A percentile compares a stretch with the other conserved stretches of the same genome.
Conservation (phyloP, 352 stramenopile genomes). For the Pythium oligandrum region DNA sequence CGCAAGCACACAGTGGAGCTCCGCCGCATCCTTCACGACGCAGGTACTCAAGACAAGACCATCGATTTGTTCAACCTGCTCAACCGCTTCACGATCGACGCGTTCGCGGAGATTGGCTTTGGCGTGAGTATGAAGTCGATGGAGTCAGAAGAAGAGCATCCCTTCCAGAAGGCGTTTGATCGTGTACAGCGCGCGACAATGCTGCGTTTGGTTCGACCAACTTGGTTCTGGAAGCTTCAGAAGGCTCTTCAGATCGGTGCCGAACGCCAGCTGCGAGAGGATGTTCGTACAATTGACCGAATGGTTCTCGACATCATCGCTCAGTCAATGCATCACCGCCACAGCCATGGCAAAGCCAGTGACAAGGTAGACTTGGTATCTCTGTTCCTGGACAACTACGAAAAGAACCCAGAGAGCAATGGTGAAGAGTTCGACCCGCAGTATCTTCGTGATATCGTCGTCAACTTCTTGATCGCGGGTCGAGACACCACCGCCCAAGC, state of each 20-base stretch:
- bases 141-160: slow-evolving; percentile 25
- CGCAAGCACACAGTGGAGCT: slow-evolving; percentile 24
- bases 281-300: slow-evolving; percentile 32
- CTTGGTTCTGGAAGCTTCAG: slow-evolving; percentile 42
- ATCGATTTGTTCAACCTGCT: slow-evolving; percentile 43
- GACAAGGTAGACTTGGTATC: slow-evolving; percentile 7
- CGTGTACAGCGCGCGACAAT: slow-evolving; percentile 23
- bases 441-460: slow-evolving; percentile 61
- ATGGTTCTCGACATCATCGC: slow-evolving; percentile 35
- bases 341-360: not conserved
- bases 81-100: slow-evolving; percentile 60
- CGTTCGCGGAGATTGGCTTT: slow-evolving; percentile 69
- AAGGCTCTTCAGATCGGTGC: slow-evolving; percentile 25
- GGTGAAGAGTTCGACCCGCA: slow-evolving; percentile 19
- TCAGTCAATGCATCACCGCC: slow-evolving; percentile 18
- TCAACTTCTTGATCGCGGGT: slow-evolving; percentile 81
- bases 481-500: slow-evolving; percentile 71
- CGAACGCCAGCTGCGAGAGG: slow-evolving; percentile 25
- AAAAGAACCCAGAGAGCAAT: not conserved
- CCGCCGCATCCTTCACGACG: slow-evolving; percentile 17
- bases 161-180: slow-evolving; percentile 57
- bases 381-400: slow-evolving; percentile 22
- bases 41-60: not conserved
- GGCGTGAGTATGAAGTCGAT: slow-evolving; percentile 40
- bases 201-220: slow-evolving; percentile 31